These are phyloP conservation scores for Rhizopogon salebrosus DNA, from an alignment of 768 basidiomycete species.

Conservation along the genomic window DNA sequence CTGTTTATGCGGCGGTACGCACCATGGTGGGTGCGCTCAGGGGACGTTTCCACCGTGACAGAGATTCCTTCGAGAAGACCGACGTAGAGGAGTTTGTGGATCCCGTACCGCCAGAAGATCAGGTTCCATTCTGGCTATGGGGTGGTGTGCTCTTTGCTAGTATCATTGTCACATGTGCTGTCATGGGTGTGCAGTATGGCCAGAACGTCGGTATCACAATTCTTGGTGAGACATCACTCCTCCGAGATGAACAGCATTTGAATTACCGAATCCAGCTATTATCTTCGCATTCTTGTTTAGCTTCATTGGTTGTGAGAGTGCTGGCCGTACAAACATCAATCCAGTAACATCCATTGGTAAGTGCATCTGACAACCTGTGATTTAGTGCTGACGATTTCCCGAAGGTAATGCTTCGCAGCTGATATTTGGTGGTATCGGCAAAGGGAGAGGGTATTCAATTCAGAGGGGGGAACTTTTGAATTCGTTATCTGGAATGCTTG, in stretches of 20 bases:
- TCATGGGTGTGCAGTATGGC: constrained; percentile 49
- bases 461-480: constrained; percentile 14
- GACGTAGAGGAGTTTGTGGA: constrained; percentile 41
- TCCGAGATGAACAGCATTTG: neutral
- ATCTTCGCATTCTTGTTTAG: constrained; percentile 61
- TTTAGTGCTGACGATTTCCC: neutral
- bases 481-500: constrained; percentile 22
- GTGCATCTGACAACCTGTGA: neutral
- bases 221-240: constrained; percentile 9
- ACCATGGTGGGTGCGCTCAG: constrained; percentile 2
- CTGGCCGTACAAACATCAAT: constrained; percentile 58
- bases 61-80: neutral
- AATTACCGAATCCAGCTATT: constrained; percentile 27
- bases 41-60: constrained; percentile 6
- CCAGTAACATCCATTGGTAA: constrained; percentile 51
- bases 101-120: constrained; percentile 48
- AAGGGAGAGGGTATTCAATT: constrained; percentile 31
- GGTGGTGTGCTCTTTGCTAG: constrained; percentile 40
- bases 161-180: constrained; percentile 44
- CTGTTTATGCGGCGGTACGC: constrained; percentile 8
- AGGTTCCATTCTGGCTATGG: constrained; percentile 55
- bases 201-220: constrained; percentile 40
- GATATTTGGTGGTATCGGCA: constrained; percentile 57
- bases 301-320: constrained; percentile 60
- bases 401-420: constrained; percentile 49